Evolutionary conservation across 2,329 filamentous ascomycete species (phyloP).

Genomic region (Arachnomyces sp.): DNA sequence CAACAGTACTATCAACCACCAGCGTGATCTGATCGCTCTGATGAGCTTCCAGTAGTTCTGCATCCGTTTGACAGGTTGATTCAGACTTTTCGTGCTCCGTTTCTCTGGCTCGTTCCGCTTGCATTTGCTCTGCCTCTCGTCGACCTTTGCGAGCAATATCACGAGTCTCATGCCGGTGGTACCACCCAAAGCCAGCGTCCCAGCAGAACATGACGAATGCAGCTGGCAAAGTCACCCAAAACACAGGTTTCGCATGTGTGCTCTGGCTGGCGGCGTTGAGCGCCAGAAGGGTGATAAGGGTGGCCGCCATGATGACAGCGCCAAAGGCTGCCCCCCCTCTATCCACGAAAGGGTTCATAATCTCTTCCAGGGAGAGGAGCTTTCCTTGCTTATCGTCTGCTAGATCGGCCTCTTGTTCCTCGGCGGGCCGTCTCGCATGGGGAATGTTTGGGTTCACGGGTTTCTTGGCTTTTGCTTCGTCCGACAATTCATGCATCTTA

Average conservation of each 20-base stretch:
- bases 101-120: constrained; percentile 32
- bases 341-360: constrained; percentile 67
- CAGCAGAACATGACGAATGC: constrained; percentile 61
- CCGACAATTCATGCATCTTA: constrained; percentile 58
- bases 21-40: constrained; percentile 7
- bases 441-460: constrained; percentile 69
- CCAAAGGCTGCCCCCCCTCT: constrained; percentile 58
- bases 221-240: constrained; percentile 60
- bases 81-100: too few species aligned
- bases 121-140: constrained; percentile 38
- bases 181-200: constrained; percentile 58
- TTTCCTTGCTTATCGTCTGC: constrained; percentile 46
- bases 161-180: constrained; percentile 53
- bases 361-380: constrained; percentile 57
- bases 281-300: constrained; percentile 56
- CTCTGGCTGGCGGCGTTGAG: constrained; percentile 54
- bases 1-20: constrained; percentile 4
- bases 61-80: constrained; percentile 4
- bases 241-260: constrained; percentile 50
- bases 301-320: constrained; percentile 56
- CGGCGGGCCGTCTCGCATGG: constrained; percentile 47
- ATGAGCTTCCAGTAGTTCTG: constrained; percentile 2
- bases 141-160: constrained; percentile 52
- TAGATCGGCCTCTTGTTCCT: constrained; percentile 42
- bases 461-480: constrained; percentile 45